These are phyloP conservation scores for Ganoderma sp. DNA, from an alignment of 1,284 basidiomycete genomes.

Conservation along the genomic window DNA sequence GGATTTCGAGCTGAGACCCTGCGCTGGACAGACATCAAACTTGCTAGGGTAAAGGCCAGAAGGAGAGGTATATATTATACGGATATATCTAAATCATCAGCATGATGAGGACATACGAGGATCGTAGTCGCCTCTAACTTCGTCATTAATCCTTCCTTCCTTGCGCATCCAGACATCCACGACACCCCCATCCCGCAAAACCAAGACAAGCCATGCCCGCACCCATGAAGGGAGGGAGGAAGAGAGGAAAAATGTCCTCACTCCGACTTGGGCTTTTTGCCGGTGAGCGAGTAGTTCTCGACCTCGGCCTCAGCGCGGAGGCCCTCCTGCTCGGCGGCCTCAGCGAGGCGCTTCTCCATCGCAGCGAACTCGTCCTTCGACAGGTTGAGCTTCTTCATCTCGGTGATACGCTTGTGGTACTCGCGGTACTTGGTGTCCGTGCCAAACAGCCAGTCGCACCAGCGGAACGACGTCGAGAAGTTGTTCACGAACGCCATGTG, in stretches of 20 bases:
- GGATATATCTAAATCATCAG: slow-evolving; percentile 17
- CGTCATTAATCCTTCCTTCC: slow-evolving; percentile 8
- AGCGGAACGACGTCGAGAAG: slow-evolving; percentile 91
- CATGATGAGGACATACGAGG: neutral
- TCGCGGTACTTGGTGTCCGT: slow-evolving; percentile 86
- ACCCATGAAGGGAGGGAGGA: too few species aligned
- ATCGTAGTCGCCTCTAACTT: neutral
- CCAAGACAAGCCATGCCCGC: neutral
- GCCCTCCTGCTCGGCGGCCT: slow-evolving; percentile 75
- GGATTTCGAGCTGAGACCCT: neutral
- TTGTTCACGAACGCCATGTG: slow-evolving; percentile 93
- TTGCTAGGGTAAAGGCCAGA: neutral
- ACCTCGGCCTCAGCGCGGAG: slow-evolving; percentile 72
- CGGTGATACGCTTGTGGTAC: slow-evolving; percentile 68
- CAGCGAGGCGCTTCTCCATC: slow-evolving; percentile 64
- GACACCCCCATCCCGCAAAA: neutral
- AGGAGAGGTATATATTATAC: slow-evolving; percentile 14
- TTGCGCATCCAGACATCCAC: neutral
- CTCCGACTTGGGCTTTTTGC: slow-evolving; percentile 39
- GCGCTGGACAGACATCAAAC: neutral
- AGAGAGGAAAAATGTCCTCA: slow-evolving; percentile 14
- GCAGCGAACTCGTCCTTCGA: slow-evolving; percentile 57
- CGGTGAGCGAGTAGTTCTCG: slow-evolving; percentile 41
- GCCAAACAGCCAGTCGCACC: slow-evolving; percentile 88
- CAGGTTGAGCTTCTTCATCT: slow-evolving; percentile 55